Evolutionary conservation across 2,329 filamentous ascomycete species (phyloP).

Genomic region (Colletotrichum sp.): DNA sequence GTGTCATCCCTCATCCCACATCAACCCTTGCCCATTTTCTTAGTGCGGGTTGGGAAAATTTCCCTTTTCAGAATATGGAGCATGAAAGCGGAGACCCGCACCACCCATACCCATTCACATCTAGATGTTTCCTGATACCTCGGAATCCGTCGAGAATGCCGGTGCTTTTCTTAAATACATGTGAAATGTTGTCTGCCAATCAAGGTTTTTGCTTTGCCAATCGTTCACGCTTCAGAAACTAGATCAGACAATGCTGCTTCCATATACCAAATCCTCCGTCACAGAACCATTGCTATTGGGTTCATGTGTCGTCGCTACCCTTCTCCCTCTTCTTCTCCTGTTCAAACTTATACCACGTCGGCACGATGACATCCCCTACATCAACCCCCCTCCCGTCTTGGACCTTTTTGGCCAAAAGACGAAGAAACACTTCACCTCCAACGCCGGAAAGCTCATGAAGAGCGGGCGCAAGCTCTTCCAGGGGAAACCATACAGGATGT

Average conservation of each 20-base stretch:
- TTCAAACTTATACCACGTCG: not conserved
- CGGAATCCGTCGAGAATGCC: not conserved
- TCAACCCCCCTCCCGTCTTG: not conserved
- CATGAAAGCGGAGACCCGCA: not conserved
- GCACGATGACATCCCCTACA: not conserved
- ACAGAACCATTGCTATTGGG: not conserved
- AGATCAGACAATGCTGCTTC: not conserved
- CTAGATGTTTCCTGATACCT: not conserved
- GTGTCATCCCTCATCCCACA: not conserved
- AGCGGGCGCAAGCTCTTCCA: not conserved
- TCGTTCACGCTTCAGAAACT: not conserved
- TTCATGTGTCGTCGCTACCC: not conserved
- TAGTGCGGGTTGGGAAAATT: not conserved
- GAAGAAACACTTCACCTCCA: not conserved
- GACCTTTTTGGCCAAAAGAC: not conserved
- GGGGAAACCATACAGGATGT: constrained; percentile 12
- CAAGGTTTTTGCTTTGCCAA: not conserved
- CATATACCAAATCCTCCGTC: not conserved
- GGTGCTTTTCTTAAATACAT: not conserved
- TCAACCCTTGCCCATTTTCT: not conserved
- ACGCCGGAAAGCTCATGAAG: not conserved
- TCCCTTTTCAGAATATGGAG: not conserved
- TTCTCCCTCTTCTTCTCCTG: not conserved
- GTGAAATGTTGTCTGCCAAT: not conserved
- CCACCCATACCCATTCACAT: not conserved